These are phyloP conservation scores for Penicillium corylophilum DNA, from an alignment of 2,329 filamentous ascomycete species.

Conservation along the genomic window DNA sequence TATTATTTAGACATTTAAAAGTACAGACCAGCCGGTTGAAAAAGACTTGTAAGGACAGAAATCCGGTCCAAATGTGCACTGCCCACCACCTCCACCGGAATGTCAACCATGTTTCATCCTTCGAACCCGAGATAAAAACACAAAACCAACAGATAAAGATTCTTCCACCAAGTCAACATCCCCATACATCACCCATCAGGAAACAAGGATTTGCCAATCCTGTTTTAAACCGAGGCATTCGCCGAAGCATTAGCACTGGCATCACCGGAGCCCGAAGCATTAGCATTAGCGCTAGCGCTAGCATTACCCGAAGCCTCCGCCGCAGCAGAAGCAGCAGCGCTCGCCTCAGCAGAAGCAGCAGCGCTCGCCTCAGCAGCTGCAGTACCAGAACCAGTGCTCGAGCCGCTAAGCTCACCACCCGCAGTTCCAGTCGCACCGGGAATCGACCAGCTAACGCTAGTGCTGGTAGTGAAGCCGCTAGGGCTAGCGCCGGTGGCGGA, in stretches of 20 bases:
- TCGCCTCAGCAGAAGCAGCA: slow-evolving; percentile 5
- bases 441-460: slow-evolving; percentile 8
- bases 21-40: neutral
- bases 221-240: too few species aligned
- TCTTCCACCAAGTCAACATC: neutral
- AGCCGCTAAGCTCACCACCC: neutral
- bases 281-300: slow-evolving; percentile 2
- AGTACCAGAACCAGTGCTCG: slow-evolving; percentile 8
- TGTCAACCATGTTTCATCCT: neutral
- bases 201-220: too few species aligned
- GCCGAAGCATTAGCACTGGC: neutral
- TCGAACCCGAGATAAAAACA: neutral
- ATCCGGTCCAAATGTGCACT: neutral
- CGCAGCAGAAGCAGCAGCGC: slow-evolving; percentile 3
- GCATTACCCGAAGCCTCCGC: slow-evolving; percentile 4
- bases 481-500: slow-evolving; percentile 6
- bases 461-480: slow-evolving; percentile 11
- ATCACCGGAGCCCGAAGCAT: slow-evolving; percentile 4
- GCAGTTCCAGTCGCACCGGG: slow-evolving; percentile 7
- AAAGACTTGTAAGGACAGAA: neutral
- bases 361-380: slow-evolving; percentile 3
- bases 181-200: neutral
- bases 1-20: neutral
- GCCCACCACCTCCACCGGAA: neutral
- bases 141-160: neutral